A percentile compares a stretch with the other conserved stretches of the same genome.
phyloP scores from a whole-genome alignment of 2,329 filamentous ascomycete genomes.

The Fusarium kyushuense region DNA sequence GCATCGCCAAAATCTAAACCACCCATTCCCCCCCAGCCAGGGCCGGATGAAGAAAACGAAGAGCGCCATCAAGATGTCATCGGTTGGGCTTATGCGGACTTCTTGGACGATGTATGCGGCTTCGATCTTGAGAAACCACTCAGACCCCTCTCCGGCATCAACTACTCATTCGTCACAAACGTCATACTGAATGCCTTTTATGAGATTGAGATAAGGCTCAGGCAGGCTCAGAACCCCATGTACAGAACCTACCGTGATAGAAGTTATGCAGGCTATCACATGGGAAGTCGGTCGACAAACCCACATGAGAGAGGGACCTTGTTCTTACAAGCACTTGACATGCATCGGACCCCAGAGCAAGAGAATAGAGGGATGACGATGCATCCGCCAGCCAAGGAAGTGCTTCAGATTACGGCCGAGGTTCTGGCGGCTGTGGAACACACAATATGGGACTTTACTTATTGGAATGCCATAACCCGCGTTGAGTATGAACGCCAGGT shows the following conservation, averaged over 20 bases:
- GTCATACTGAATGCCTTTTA: background rate
- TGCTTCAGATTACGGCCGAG: constrained; percentile 15
- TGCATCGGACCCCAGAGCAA: no score
- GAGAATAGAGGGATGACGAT: background rate
- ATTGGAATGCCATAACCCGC: constrained; percentile 24
- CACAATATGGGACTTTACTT: constrained; percentile 24
- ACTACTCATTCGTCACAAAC: background rate
- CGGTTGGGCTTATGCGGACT: background rate
- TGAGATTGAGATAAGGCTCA: background rate
- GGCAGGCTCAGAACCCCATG: rapidly evolving
- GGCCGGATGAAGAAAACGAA: background rate
- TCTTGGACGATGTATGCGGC: background rate
- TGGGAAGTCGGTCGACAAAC: rapidly evolving
- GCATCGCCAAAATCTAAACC: background rate
- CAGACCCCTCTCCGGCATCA: constrained; percentile 5
- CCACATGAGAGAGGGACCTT: background rate
- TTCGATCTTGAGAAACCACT: constrained; percentile 2
- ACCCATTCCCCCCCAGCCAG: no score
- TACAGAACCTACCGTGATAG: background rate
- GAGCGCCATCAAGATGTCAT: background rate
- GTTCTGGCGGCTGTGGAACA: background rate
- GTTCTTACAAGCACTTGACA: background rate
- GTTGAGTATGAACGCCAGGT: no score
- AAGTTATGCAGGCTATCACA: no score
- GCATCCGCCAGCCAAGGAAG: constrained; percentile 2